phyloP scores from a whole-genome alignment of 768 basidiomycete genomes.

The Podaxis carcinomalis region DNA sequence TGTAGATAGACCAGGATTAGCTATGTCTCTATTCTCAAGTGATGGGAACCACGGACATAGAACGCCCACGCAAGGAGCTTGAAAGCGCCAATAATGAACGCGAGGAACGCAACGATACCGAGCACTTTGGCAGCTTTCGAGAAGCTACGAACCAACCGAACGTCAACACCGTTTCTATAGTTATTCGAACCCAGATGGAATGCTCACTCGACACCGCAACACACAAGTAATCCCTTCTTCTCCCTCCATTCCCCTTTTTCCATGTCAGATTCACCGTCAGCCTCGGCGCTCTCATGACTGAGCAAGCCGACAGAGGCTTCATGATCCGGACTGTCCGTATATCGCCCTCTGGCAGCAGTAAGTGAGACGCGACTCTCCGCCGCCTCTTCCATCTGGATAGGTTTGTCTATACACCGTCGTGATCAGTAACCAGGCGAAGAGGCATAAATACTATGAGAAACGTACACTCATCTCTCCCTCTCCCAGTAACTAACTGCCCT shows the following conservation, averaged over 20 bases:
- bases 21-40: neutral
- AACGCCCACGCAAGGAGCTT: conserved; percentile 44
- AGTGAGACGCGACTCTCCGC: conserved; percentile 29
- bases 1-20: conserved; percentile 16
- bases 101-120: conserved; percentile 41
- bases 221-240: conserved; percentile 38
- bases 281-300: conserved; percentile 25
- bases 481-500: conserved; percentile 36
- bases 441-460: conserved; percentile 1
- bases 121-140: conserved; percentile 51
- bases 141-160: conserved; percentile 30
- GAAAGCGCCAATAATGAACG: conserved; percentile 37
- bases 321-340: conserved; percentile 1
- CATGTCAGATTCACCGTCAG: conserved; percentile 26
- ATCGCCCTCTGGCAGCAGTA: conserved; percentile 8
- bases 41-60: conserved; percentile 30
- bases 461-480: conserved; percentile 48
- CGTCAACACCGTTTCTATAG: neutral
- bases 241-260: conserved; percentile 26
- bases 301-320: conserved; percentile 17
- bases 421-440: neutral
- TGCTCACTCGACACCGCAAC: conserved; percentile 47
- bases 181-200: neutral
- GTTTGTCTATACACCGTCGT: conserved; percentile 30
- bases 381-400: conserved; percentile 37